Evolutionary conservation across 176 grass and related monocot species (phyloP).

Genomic region (Puya raimondii): DNA sequence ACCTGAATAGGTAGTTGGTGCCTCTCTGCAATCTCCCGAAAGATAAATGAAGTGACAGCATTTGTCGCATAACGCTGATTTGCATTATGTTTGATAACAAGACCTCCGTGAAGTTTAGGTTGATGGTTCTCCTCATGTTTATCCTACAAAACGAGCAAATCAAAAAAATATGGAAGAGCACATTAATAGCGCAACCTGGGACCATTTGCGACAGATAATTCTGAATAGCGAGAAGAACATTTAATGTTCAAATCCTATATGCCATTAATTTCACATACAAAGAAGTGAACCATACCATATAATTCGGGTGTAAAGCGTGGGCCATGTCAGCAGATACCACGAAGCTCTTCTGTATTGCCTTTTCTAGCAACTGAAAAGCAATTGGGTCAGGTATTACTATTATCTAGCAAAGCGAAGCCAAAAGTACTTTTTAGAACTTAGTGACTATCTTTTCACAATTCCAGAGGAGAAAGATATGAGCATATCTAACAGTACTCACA

Average conservation of each 20-base stretch:
- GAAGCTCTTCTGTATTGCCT: constrained; percentile 84
- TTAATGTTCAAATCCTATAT: background rate
- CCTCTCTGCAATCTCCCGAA: constrained; percentile 72
- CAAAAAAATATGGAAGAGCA: background rate
- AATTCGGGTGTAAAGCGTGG: constrained; percentile 91
- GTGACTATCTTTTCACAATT: background rate
- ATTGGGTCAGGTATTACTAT: constrained; percentile 5
- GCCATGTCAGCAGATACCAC: constrained; percentile 98
- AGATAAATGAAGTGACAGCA: constrained; percentile 80
- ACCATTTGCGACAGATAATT: no score
- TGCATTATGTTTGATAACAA: constrained; percentile 94
- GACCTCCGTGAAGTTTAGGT: constrained; percentile 87
- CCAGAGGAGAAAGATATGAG: background rate
- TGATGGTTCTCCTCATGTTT: constrained; percentile 99
- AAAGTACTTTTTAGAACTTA: background rate
- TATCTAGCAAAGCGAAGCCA: background rate
- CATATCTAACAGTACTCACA: background rate
- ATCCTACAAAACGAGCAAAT: constrained; percentile 40
- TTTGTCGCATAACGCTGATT: constrained; percentile 98
- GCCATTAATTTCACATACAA: background rate
- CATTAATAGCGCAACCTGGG: no score
- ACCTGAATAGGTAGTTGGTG: constrained; percentile 80
- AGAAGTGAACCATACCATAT: constrained; percentile 44
- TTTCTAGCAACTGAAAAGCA: constrained; percentile 59
- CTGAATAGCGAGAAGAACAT: no score